These are phyloP conservation scores for Oryza glumipatula DNA, from an alignment of 176 grass and related monocot species.

Conservation along the genomic window DNA sequence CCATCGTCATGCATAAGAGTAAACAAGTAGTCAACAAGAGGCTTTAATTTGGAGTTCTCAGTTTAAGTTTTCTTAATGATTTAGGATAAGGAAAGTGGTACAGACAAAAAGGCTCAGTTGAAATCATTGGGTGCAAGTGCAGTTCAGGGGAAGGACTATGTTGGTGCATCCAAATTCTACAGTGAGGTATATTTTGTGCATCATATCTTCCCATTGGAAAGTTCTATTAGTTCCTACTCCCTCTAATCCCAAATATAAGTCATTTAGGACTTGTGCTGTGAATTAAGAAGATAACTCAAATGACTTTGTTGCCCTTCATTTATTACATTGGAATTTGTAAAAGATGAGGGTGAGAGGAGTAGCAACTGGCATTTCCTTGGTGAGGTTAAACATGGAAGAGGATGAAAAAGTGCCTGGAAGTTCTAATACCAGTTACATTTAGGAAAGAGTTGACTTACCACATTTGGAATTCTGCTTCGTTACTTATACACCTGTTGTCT, in stretches of 20 bases:
- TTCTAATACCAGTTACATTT: not conserved
- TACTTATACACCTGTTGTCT: not conserved
- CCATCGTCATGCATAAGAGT: too few species aligned
- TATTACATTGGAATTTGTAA: not conserved
- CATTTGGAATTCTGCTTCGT: not conserved
- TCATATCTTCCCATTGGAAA: not conserved
- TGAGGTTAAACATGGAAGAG: not conserved
- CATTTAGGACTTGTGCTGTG: too few species aligned
- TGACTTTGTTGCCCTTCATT: too few species aligned
- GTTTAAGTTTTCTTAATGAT: not conserved
- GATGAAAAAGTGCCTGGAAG: not conserved
- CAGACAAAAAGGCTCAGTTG: slow-evolving; percentile 34
- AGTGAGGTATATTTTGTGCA: slow-evolving; percentile 28
- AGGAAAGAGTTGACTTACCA: not conserved
- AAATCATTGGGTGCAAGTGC: slow-evolving; percentile 41
- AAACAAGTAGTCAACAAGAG: too few species aligned
- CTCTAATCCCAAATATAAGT: too few species aligned
- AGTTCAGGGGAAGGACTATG: slow-evolving; percentile 36
- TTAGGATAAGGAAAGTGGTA: slow-evolving; percentile 13
- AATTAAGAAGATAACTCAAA: too few species aligned
- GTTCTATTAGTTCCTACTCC: not conserved
- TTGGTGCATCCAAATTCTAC: slow-evolving; percentile 31
- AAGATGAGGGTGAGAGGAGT: not conserved
- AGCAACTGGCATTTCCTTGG: not conserved
- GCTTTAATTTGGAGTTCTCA: too few species aligned